A percentile compares a stretch with the other conserved stretches of the same genome.
phyloP scores from a whole-genome alignment of 2,329 filamentous ascomycete genomes.

The Fusarium buharicum region DNA sequence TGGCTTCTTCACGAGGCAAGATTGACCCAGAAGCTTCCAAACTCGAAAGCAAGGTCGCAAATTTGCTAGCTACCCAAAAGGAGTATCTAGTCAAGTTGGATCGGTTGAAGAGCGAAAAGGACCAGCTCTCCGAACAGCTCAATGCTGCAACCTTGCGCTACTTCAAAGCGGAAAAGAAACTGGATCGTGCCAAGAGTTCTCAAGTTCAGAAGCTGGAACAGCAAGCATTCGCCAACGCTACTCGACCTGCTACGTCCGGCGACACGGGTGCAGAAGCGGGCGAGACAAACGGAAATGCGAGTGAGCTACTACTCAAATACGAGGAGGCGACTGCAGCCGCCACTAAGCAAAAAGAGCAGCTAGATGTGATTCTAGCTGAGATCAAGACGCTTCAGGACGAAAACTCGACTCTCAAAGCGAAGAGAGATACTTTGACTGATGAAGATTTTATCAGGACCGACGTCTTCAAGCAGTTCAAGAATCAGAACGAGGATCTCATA shows the following conservation, averaged over 20 bases:
- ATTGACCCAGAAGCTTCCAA: conserved; percentile 75
- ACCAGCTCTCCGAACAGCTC: conserved; percentile 84
- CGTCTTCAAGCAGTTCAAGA: conserved; percentile 90
- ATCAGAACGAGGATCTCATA: conserved; percentile 91
- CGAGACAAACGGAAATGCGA: conserved; percentile 65
- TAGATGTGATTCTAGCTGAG: conserved; percentile 81
- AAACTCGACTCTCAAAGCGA: conserved; percentile 75
- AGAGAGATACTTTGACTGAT: conserved; percentile 80
- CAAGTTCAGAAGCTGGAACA: conserved; percentile 93
- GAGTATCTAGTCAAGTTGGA: conserved; percentile 81
- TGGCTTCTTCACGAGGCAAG: conserved; percentile 63
- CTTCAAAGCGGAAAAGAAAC: conserved; percentile 93
- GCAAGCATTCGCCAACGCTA: conserved; percentile 79
- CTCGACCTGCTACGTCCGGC: conserved; percentile 56
- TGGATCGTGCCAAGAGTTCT: conserved; percentile 87
- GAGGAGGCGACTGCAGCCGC: conserved; percentile 81
- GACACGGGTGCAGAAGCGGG: conserved; percentile 62
- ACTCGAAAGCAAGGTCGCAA: conserved; percentile 79
- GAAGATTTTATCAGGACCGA: conserved; percentile 95
- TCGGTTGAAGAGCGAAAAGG: conserved; percentile 79
- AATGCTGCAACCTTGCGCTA: conserved; percentile 91
- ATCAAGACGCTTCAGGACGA: conserved; percentile 80
- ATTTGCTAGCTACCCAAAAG: conserved; percentile 84
- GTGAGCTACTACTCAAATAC: conserved; percentile 78
- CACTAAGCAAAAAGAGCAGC: conserved; percentile 87